A percentile compares a stretch with the other conserved stretches of the same genome.
Evolutionary conservation across 2,329 filamentous ascomycete genomes (phyloP).

Genomic region (Aspergillus luchuensis): DNA sequence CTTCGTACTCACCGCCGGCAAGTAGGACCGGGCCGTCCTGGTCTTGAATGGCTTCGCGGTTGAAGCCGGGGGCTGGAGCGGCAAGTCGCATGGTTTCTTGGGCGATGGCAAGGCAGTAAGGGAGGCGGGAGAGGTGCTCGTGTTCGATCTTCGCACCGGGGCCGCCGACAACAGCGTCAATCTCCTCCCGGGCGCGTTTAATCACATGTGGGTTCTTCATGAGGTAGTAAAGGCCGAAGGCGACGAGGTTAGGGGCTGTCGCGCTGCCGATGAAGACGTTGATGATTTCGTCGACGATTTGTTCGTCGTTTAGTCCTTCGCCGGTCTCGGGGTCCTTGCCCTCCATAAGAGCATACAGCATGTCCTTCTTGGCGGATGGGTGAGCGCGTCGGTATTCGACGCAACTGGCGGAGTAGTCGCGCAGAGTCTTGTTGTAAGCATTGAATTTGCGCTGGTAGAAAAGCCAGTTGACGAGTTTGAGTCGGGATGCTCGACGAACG

Average conservation of each 20-base stretch:
- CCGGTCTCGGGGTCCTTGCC: conserved; percentile 64
- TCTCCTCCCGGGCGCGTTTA: conserved; percentile 65
- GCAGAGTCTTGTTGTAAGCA: conserved; percentile 56
- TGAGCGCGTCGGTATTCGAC: conserved; percentile 58
- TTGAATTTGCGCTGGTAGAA: conserved; percentile 58
- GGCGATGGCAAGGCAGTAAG: conserved; percentile 67
- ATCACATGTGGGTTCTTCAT: conserved; percentile 64
- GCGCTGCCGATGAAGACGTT: conserved; percentile 68
- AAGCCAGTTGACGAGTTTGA: conserved; percentile 56
- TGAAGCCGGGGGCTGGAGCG: conserved; percentile 62
- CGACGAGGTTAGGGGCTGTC: conserved; percentile 68
- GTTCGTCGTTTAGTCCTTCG: conserved; percentile 58
- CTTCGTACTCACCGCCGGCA: conserved; percentile 63
- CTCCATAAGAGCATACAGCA: conserved; percentile 63
- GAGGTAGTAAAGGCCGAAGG: conserved; percentile 67
- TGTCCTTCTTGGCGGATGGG: conserved; percentile 59
- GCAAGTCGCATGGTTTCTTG: conserved; percentile 66
- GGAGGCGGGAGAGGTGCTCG: conserved; percentile 62
- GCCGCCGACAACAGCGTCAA: conserved; percentile 53
- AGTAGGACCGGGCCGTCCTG: conserved; percentile 46
- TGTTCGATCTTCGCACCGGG: conserved; percentile 36
- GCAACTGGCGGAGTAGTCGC: conserved; percentile 58
- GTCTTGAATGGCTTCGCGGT: conserved; percentile 55
- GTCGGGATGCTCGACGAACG: conserved; percentile 57
- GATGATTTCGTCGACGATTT: conserved; percentile 69